Evolutionary conservation across 148 eudicot genomes (phyloP).

Genomic region (Dysphania ambrosioides): DNA sequence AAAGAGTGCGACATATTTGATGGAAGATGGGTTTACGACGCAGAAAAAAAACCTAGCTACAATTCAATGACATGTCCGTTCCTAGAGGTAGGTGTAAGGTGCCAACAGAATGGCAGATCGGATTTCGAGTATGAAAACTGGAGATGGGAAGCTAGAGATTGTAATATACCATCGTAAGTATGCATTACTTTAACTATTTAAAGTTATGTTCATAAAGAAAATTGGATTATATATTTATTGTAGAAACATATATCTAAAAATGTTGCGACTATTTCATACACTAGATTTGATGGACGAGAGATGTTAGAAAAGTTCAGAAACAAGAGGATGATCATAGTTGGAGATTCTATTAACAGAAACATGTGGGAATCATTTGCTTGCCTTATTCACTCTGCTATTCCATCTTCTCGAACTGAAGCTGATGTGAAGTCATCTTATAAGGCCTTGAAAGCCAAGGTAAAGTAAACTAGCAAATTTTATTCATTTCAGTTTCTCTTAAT

Average conservation of each 20-base stretch:
- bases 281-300: constrained; percentile 39
- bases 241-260: no score
- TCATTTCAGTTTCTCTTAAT: no score
- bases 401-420: constrained; percentile 25
- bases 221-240: no score
- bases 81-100: constrained; percentile 30
- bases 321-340: constrained; percentile 40
- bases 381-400: constrained; percentile 33
- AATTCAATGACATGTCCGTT: neutral
- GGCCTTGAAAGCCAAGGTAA: constrained; percentile 33
- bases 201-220: no score
- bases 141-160: constrained; percentile 41
- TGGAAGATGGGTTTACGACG: constrained; percentile 5
- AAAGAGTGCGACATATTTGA: neutral
- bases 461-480: no score
- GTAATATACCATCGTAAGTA: constrained; percentile 27
- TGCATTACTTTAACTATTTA: no score
- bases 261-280: no score
- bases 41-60: neutral
- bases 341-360: constrained; percentile 43
- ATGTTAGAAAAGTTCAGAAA: constrained; percentile 38
- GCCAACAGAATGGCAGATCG: constrained; percentile 38
- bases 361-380: constrained; percentile 48
- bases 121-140: constrained; percentile 34
- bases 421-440: constrained; percentile 12